phyloP scores from a whole-genome alignment of 345 rosid genomes.

The Dimocarpus longan region DNA sequence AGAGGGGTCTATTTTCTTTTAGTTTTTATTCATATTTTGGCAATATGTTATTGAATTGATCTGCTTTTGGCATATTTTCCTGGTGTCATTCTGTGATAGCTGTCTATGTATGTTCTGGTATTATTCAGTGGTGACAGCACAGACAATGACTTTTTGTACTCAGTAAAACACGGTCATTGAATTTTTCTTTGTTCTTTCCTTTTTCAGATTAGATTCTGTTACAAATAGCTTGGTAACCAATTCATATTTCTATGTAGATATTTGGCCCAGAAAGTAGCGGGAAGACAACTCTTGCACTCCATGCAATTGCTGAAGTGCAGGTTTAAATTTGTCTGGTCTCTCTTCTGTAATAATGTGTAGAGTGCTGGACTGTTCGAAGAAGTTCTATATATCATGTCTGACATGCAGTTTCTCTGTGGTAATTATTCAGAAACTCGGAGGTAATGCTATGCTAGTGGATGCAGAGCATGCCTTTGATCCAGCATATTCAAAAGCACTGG shows the following conservation, averaged over 20 bases:
- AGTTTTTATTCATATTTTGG: too few species aligned
- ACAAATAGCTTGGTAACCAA: not conserved
- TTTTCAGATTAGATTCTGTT: not conserved
- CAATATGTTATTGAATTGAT: too few species aligned
- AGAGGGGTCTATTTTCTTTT: too few species aligned
- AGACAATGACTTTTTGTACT: not conserved
- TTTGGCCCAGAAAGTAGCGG: slow-evolving; percentile 98
- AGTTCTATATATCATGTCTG: not conserved
- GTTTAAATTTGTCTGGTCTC: slow-evolving; percentile 34
- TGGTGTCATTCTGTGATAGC: not conserved
- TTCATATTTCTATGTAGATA: slow-evolving; percentile 52
- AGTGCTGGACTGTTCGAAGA: slow-evolving; percentile 1
- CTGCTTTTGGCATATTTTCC: not conserved
- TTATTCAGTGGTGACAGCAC: not conserved
- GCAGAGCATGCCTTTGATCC: slow-evolving; percentile 99
- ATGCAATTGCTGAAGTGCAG: slow-evolving; percentile 99
- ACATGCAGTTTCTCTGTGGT: slow-evolving; percentile 23
- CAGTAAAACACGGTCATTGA: not conserved
- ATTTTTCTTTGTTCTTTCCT: not conserved
- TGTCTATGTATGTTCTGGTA: not conserved
- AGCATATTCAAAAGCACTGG: slow-evolving; percentile 87
- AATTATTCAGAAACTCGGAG: slow-evolving; percentile 78
- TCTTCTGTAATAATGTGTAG: slow-evolving; percentile 19
- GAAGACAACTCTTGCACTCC: slow-evolving; percentile 94
- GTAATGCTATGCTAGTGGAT: slow-evolving; percentile 98